Evolutionary conservation across 768 basidiomycete genomes (phyloP).

Genomic region (Leccinum boreale): DNA sequence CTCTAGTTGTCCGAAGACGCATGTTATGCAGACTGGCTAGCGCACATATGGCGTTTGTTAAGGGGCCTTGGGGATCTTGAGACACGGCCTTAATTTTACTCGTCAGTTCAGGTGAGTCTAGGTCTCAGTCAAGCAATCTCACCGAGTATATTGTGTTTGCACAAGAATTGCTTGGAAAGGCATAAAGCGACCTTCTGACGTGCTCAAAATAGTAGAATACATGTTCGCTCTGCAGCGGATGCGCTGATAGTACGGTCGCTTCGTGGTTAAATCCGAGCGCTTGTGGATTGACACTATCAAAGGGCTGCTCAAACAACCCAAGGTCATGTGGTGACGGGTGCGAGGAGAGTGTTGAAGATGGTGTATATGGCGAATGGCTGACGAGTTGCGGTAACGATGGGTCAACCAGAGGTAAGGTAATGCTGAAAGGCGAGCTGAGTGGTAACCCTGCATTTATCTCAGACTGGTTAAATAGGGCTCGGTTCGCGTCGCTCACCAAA

Average conservation of each 20-base stretch:
- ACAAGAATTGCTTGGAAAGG: slow-evolving; percentile 60
- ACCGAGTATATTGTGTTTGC: slow-evolving; percentile 67
- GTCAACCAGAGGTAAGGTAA: slow-evolving; percentile 28
- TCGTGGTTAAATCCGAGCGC: slow-evolving; percentile 27
- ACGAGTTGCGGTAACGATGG: slow-evolving; percentile 25
- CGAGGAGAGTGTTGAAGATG: slow-evolving; percentile 30
- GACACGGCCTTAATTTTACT: slow-evolving; percentile 41
- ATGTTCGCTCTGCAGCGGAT: slow-evolving; percentile 52
- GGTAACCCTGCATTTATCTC: slow-evolving; percentile 21
- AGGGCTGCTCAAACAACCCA: slow-evolving; percentile 32
- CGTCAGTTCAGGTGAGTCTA: slow-evolving; percentile 16
- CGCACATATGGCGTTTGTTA: slow-evolving; percentile 74
- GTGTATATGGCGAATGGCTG: slow-evolving; percentile 34
- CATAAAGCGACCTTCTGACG: slow-evolving; percentile 63
- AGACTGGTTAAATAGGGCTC: slow-evolving; percentile 4
- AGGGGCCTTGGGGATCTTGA: slow-evolving; percentile 65
- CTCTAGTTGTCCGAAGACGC: slow-evolving; percentile 57
- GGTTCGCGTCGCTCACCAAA: slow-evolving; percentile 22
- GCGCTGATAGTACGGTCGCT: slow-evolving; percentile 28
- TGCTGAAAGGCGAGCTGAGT: slow-evolving; percentile 30
- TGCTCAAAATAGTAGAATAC: slow-evolving; percentile 75
- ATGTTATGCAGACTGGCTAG: slow-evolving; percentile 68
- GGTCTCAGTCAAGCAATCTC: slow-evolving; percentile 27
- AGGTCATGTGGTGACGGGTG: slow-evolving; percentile 34
- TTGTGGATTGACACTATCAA: slow-evolving; percentile 33